phyloP scores from a whole-genome alignment of 2,329 filamentous ascomycete genomes.

The Amphichorda felina region DNA sequence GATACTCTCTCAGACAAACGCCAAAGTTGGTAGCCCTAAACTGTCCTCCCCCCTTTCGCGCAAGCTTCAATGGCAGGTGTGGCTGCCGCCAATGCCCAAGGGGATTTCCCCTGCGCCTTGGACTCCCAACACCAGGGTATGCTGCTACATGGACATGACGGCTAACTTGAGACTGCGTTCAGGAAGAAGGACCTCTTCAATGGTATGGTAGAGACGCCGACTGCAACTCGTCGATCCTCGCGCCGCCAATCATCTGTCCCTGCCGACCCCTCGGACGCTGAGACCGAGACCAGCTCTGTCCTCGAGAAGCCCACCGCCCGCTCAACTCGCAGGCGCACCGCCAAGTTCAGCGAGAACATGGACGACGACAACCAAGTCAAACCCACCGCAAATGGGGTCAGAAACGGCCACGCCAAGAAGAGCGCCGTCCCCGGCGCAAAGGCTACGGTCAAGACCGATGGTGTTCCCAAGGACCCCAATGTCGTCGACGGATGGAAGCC shows the following conservation, averaged over 20 bases:
- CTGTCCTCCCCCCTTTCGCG: background rate
- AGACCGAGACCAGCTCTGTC: constrained; percentile 27
- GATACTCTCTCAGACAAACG: constrained; percentile 25
- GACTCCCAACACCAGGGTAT: too few relatives aligned
- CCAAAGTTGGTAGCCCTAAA: constrained; percentile 19
- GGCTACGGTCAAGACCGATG: constrained; percentile 6
- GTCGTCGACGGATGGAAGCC: constrained; percentile 44
- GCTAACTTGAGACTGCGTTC: background rate
- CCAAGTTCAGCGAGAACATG: constrained; percentile 38
- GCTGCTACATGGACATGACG: background rate
- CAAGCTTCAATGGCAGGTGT: too few relatives aligned
- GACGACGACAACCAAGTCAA: constrained; percentile 27
- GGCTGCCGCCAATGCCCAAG: too few relatives aligned
- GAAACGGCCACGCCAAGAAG: constrained; percentile 14
- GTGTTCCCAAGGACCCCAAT: constrained; percentile 8
- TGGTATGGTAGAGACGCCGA: constrained; percentile 48
- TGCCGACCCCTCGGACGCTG: constrained; percentile 30
- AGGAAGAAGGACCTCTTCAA: constrained; percentile 52
- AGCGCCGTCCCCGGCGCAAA: constrained; percentile 9
- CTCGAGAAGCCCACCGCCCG: constrained; percentile 31
- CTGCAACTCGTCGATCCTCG: constrained; percentile 23
- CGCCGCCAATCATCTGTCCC: constrained; percentile 38
- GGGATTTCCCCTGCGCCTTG: too few relatives aligned
- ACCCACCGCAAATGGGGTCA: constrained; percentile 14
- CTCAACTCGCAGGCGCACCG: constrained; percentile 30